These are phyloP conservation scores for Parastagonospora nodorum DNA, from an alignment of 2,329 filamentous ascomycete genomes.

Conservation along the genomic window DNA sequence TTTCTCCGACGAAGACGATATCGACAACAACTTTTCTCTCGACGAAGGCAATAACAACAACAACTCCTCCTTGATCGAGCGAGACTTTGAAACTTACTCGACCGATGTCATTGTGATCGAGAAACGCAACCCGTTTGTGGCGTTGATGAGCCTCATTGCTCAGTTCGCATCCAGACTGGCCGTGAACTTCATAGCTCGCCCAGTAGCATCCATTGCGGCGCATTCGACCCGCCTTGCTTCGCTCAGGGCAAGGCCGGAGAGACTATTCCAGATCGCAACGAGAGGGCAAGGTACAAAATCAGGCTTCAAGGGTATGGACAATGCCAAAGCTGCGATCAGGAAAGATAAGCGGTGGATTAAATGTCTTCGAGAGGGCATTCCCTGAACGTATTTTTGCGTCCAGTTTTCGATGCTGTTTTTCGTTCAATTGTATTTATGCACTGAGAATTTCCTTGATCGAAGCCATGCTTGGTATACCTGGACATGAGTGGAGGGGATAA, in stretches of 20 bases:
- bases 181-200: constrained; percentile 2
- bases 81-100: not conserved
- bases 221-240: not conserved
- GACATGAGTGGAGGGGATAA: no score
- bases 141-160: not conserved
- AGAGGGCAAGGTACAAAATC: constrained; percentile 3
- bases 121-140: constrained; percentile 6
- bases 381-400: not conserved
- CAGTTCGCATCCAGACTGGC: constrained; percentile 3
- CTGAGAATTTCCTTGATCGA: no score
- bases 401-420: no score
- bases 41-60: not conserved
- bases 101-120: not conserved
- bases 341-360: constrained; percentile 6
- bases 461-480: no score
- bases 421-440: no score
- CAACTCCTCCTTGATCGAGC: not conserved
- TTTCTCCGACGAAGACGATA: no score
- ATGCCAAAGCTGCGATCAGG: constrained; percentile 2
- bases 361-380: constrained; percentile 2
- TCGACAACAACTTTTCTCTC: no score
- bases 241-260: constrained; percentile 2
- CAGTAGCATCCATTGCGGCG: constrained; percentile 2
- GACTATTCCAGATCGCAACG: constrained; percentile 9
- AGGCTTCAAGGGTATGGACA: constrained; percentile 6